These are phyloP conservation scores for Hippophae gyantsensis DNA, from an alignment of 306 rosid genomes.

Conservation along the genomic window DNA sequence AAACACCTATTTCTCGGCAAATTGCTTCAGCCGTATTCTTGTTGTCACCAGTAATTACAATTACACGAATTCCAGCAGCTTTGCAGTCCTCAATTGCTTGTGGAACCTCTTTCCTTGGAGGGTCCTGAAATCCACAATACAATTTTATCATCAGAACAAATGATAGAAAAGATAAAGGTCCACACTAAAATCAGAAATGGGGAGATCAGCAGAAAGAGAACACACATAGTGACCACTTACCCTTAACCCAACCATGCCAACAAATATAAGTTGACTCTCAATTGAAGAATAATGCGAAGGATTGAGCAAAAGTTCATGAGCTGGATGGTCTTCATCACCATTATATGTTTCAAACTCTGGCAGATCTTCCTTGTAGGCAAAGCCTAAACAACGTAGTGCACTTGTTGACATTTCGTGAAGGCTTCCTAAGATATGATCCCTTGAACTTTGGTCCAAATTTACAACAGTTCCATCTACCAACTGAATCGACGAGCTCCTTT, in stretches of 20 bases:
- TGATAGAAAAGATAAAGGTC: no score
- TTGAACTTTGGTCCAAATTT: constrained; percentile 44
- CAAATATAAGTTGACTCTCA: constrained; percentile 73
- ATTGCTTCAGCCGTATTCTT: constrained; percentile 78
- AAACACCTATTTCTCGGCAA: constrained; percentile 73
- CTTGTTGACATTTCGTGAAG: constrained; percentile 73
- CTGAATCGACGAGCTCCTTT: constrained; percentile 72
- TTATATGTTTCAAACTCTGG: constrained; percentile 37
- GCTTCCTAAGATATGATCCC: constrained; percentile 40
- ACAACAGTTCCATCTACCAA: constrained; percentile 68
- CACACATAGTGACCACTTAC: constrained; percentile 29
- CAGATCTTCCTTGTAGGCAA: constrained; percentile 78
- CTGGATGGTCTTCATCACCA: constrained; percentile 80
- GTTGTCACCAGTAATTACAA: constrained; percentile 83
- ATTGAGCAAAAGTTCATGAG: constrained; percentile 69
- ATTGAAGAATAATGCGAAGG: constrained; percentile 70
- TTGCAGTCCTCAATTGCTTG: constrained; percentile 76
- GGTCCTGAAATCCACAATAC: constrained; percentile 35
- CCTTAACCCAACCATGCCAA: constrained; percentile 83
- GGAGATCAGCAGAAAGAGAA: not conserved
- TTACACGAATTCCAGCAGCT: constrained; percentile 77
- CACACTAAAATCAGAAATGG: no score
- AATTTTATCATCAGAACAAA: no score
- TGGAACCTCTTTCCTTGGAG: constrained; percentile 68
- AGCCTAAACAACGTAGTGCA: constrained; percentile 83